Evolutionary conservation across 495 filamentous ascomycete species (phyloP).

Genomic region (Cladorrhinum samala): DNA sequence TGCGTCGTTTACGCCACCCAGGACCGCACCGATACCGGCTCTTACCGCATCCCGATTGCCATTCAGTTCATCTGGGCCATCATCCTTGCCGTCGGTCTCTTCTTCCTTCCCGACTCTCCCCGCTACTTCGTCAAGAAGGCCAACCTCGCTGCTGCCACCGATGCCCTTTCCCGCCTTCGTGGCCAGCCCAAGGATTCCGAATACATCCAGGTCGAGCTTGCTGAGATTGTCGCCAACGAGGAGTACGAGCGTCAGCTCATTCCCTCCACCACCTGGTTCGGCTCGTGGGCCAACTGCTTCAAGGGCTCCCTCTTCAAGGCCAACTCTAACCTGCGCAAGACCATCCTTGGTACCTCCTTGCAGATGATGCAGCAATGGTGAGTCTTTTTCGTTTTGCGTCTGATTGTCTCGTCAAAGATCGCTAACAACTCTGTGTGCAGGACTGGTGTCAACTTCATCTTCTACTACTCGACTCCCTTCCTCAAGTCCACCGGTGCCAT

Average conservation of each 20-base stretch:
- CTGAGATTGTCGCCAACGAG: constrained; percentile 78
- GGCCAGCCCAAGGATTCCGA: constrained; percentile 58
- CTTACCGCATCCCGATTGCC: constrained; percentile 67
- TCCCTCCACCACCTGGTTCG: constrained; percentile 57
- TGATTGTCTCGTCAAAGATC: background rate
- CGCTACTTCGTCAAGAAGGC: constrained; percentile 75
- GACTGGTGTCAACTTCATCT: constrained; percentile 88
- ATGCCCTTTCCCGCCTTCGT: constrained; percentile 60
- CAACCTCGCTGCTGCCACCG: constrained; percentile 54
- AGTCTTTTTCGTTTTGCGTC: background rate
- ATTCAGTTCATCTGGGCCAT: constrained; percentile 66
- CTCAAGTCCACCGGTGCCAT: constrained; percentile 68
- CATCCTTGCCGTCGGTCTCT: constrained; percentile 54
- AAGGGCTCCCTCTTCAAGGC: constrained; percentile 50
- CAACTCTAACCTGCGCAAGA: constrained; percentile 61
- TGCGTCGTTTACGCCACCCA: constrained; percentile 66
- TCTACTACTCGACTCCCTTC: constrained; percentile 84
- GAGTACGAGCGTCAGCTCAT: constrained; percentile 67
- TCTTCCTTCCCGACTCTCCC: constrained; percentile 69
- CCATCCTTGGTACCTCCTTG: constrained; percentile 65
- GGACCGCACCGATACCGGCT: constrained; percentile 53
- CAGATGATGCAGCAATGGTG: constrained; percentile 71
- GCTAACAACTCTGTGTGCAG: constrained; percentile 13
- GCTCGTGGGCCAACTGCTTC: constrained; percentile 62
- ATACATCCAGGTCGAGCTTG: constrained; percentile 61